Evolutionary conservation across 192 early-diverging fungal species (phyloP).

Genomic region (Coemansia sp.): DNA sequence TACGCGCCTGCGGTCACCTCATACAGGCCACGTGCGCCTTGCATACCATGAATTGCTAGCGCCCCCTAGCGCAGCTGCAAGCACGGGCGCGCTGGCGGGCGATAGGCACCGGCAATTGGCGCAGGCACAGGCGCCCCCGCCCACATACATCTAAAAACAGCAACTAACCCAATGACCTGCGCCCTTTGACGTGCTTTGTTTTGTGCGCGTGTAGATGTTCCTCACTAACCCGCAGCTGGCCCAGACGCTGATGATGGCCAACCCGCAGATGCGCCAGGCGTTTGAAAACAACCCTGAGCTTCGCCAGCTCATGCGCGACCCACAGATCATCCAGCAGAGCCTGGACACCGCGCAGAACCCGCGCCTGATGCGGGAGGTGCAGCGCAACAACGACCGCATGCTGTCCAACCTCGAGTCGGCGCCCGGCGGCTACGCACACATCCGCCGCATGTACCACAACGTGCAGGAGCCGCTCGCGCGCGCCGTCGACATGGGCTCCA

Average conservation of each 20-base stretch:
- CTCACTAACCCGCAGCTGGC: slow-evolving; percentile 34
- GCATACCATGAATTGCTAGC: slow-evolving; percentile 2
- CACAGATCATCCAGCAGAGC: slow-evolving; percentile 36
- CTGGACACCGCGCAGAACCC: slow-evolving; percentile 49
- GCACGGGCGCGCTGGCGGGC: no score
- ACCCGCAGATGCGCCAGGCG: slow-evolving; percentile 38
- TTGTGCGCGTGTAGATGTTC: slow-evolving; percentile 34
- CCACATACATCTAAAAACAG: neutral
- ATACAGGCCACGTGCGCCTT: neutral
- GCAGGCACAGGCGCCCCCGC: neutral
- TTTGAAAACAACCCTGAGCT: slow-evolving; percentile 52
- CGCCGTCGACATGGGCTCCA: slow-evolving; percentile 19
- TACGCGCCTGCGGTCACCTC: no score
- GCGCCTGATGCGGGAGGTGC: slow-evolving; percentile 46
- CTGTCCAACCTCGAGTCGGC: slow-evolving; percentile 49
- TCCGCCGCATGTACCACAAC: slow-evolving; percentile 48
- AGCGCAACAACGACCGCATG: slow-evolving; percentile 54
- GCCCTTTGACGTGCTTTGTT: no score
- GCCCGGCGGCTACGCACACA: slow-evolving; percentile 51
- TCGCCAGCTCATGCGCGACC: slow-evolving; percentile 41
- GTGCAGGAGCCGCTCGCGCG: slow-evolving; percentile 43
- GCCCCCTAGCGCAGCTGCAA: no score
- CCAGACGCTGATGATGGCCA: slow-evolving; percentile 42
- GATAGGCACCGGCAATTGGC: no score
- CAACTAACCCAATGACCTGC: no score